Conservation (phyloP, 331 rosid genomes). For the Spiraea crenata region DNA sequence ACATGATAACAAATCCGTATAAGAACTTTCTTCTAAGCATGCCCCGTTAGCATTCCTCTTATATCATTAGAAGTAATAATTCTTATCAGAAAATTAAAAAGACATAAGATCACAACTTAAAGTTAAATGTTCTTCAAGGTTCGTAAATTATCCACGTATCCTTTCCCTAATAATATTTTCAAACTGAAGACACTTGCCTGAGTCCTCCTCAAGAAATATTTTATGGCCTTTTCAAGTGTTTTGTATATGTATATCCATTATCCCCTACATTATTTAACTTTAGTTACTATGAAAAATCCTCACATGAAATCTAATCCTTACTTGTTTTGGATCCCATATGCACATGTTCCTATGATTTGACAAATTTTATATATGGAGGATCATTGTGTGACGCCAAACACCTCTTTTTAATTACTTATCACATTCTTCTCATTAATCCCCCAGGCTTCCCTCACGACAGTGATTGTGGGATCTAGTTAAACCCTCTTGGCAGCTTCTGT, state of each 20-base stretch:
- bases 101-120: neutral
- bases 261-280: slow-evolving; percentile 17
- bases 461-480: slow-evolving; percentile 33
- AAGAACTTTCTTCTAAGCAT: no score
- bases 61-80: neutral
- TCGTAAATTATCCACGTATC: slow-evolving; percentile 11
- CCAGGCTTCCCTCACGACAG: slow-evolving; percentile 17
- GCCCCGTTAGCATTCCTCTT: no score
- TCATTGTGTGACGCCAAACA: slow-evolving; percentile 27
- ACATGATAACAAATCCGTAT: no score
- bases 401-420: slow-evolving; percentile 9
- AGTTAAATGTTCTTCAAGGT: neutral
- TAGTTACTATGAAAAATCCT: slow-evolving; percentile 18
- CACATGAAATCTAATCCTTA: slow-evolving; percentile 63
- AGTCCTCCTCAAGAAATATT: slow-evolving; percentile 21
- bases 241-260: slow-evolving; percentile 4
- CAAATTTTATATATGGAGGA: slow-evolving; percentile 16
- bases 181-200: slow-evolving; percentile 15
- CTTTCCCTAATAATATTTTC: slow-evolving; percentile 7
- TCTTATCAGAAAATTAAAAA: neutral
- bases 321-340: slow-evolving; percentile 36
- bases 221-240: neutral
- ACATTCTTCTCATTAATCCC: slow-evolving; percentile 23
- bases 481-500: slow-evolving; percentile 21
- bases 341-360: slow-evolving; percentile 41